Evolutionary conservation across 768 basidiomycete species (phyloP).

Genomic region (Lactarius hatsudake): DNA sequence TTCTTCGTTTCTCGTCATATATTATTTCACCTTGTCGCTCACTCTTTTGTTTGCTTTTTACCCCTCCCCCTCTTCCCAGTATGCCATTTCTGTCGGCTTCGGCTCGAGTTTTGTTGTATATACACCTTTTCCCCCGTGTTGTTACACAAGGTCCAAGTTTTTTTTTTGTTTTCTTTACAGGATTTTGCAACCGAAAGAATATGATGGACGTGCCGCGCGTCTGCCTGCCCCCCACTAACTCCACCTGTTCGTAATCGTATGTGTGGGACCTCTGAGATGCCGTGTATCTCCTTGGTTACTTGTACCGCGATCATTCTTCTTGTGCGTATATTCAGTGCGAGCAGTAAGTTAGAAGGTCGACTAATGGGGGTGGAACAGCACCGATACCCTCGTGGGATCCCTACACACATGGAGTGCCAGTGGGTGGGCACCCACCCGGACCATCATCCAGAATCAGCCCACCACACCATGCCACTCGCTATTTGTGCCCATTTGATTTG

Average conservation of each 20-base stretch:
- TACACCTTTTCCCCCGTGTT: not conserved
- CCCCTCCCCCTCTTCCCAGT: not conserved
- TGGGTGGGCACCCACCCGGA: not conserved
- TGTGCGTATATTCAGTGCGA: not conserved
- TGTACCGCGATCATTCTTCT: not conserved
- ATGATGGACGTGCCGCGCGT: not conserved
- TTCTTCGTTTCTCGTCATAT: not conserved
- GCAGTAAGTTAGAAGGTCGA: not conserved
- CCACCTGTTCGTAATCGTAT: not conserved
- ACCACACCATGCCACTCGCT: not conserved
- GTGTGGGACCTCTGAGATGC: not conserved
- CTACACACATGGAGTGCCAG: not conserved
- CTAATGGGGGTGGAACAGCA: not conserved
- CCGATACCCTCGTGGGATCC: not conserved
- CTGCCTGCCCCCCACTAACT: not conserved
- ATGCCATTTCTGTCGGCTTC: not conserved
- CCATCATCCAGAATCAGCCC: not conserved
- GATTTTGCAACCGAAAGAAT: not conserved
- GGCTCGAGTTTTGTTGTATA: not conserved
- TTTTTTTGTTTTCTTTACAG: not conserved
- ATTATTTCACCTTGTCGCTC: not conserved
- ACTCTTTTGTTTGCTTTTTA: not conserved
- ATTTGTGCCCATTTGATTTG: not conserved
- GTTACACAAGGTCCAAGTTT: not conserved
- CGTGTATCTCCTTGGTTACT: not conserved